These are phyloP conservation scores for Candida sojae DNA, from an alignment of 1,139 yeast genomes.

Conservation along the genomic window DNA sequence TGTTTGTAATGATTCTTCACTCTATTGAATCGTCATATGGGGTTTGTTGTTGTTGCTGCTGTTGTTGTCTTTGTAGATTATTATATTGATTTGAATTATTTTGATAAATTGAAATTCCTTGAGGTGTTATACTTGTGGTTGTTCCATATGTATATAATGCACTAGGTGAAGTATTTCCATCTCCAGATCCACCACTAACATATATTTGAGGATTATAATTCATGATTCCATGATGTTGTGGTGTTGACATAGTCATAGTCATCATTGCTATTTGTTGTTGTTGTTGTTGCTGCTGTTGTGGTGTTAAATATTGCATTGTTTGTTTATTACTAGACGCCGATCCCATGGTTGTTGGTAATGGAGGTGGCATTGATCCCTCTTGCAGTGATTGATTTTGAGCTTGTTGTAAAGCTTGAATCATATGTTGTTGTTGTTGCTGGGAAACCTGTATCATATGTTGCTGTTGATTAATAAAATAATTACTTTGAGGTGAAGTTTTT, in stretches of 20 bases:
- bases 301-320: conserved; percentile 12
- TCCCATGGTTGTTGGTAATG: conserved; percentile 5
- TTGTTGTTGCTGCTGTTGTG: conserved; percentile 18
- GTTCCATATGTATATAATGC: background rate
- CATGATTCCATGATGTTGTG: conserved; percentile 33
- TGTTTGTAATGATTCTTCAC: background rate
- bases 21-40: conserved; percentile 8
- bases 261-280: conserved; percentile 17
- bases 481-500: conserved; percentile 35
- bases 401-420: conserved; percentile 13
- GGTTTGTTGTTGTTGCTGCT: background rate
- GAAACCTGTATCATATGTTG: conserved; percentile 1
- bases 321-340: conserved; percentile 8
- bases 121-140: background rate
- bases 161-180: conserved; percentile 2
- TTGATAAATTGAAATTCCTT: conserved; percentile 1
- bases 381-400: conserved; percentile 10
- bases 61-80: conserved; percentile 1
- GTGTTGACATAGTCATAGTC: conserved; percentile 50
- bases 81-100: background rate
- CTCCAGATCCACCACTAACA: background rate
- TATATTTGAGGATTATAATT: conserved; percentile 6
- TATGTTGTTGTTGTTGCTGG: conserved; percentile 11
- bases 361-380: conserved; percentile 10
- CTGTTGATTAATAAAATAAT: background rate